Conservation (phyloP, 2,329 filamentous ascomycete species). For the Gaeumannomyces sp. region DNA sequence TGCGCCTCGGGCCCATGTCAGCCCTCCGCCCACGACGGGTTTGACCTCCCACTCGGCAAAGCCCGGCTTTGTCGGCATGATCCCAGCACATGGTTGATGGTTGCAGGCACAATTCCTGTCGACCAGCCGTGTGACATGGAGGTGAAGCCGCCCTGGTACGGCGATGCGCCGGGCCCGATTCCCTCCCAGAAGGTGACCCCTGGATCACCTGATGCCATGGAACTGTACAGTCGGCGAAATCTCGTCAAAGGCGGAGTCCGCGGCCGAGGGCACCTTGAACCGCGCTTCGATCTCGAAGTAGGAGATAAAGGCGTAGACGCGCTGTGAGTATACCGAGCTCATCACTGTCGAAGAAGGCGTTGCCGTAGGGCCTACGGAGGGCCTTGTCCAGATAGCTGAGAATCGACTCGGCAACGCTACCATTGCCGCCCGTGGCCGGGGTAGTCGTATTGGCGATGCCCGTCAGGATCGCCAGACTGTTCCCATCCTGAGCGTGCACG, state of each 20-base stretch:
- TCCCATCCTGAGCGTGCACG: conserved; percentile 45
- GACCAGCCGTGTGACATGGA: conserved; percentile 46
- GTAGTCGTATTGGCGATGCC: conserved; percentile 22
- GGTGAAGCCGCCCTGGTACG: conserved; percentile 41
- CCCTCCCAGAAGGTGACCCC: conserved; percentile 45
- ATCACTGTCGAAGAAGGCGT: conserved; percentile 45
- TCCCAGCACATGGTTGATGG: conserved; percentile 39
- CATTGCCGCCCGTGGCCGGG: conserved; percentile 18
- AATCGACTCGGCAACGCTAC: conserved; percentile 25
- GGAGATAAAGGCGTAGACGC: conserved; percentile 46
- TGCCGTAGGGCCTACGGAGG: conserved; percentile 36
- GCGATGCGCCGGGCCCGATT: conserved; percentile 33
- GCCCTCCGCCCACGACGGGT: conserved; percentile 27
- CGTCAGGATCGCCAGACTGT: conserved; percentile 38
- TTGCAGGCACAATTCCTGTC: conserved; percentile 41
- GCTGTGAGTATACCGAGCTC: conserved; percentile 29
- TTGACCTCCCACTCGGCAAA: conserved; percentile 35
- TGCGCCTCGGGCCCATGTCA: conserved; percentile 37
- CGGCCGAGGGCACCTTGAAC: conserved; percentile 23
- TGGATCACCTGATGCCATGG: conserved; percentile 42
- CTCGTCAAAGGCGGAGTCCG: conserved; percentile 33
- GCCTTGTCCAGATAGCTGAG: conserved; percentile 33
- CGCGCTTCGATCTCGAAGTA: conserved; percentile 48
- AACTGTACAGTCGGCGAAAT: conserved; percentile 41
- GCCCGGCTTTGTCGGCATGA: conserved; percentile 36